Evolutionary conservation across 2,329 filamentous ascomycete species (phyloP), one percentile per base, ranked within the genome.

Genomic region (Arthrobotrys entomopaga): DNA sequence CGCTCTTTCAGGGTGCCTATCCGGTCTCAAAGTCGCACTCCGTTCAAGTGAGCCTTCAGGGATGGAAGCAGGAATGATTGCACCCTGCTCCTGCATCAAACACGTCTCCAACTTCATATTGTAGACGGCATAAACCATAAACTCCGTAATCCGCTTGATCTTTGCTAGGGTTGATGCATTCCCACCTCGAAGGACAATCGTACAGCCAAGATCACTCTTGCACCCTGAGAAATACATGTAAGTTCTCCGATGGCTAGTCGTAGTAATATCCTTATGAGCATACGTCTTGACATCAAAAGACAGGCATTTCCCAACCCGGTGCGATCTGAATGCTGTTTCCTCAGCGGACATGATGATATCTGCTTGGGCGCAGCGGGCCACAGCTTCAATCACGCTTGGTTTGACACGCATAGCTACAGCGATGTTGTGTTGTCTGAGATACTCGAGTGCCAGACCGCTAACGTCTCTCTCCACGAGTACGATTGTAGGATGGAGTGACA

Each of bases 61-160:
- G 15, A 67, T 57, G 16, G 63, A 63, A 42, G 66, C 85, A 0
- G 93, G 93, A 20, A 96, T 90, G 75, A 93, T 87, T 15, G 96
- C 90, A 78, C 92, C 96, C 79, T 96, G 93, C 80, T 99, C 95
- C 60, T 92, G 87, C 86, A 99, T 91, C 52, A 99, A 84, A 78
- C 91, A 97, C 0, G 95, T 97, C 82, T 99, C 95, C 13, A 99
- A 86, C 80, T 96, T 97, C 61, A 99, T 85, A 79, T 97, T 99
- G 82, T 99, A 99, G 11, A 98, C 93, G 19, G 99, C 96, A 78
- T 98, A 99, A 42, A 96, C 91, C 94, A 99, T 97, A 80, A 99
- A 98, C 80, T 99, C 95, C 10, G 94, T 95, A 77, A 99, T 95
- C 60, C 89, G 87, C 82, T 99, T 99, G 81, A 99, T 88, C 78